phyloP scores from a whole-genome alignment of 805 yeast genomes.

The Candida patagonica region DNA sequence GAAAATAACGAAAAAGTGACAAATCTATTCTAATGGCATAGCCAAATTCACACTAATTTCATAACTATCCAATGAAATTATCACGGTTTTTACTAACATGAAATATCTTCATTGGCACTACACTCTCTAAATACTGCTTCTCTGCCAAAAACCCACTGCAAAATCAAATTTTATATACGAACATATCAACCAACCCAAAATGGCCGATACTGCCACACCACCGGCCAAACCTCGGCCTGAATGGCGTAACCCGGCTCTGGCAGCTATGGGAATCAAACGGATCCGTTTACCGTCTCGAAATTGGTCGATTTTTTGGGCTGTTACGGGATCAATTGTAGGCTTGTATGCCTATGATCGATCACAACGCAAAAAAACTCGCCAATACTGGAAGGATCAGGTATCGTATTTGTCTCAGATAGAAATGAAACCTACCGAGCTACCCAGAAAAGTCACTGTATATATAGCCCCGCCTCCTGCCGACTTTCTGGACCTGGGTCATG shows the following conservation, averaged over 20 bases:
- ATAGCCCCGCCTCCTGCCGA: constrained; percentile 98
- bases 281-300: constrained; percentile 79
- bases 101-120: too few species aligned
- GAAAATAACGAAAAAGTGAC: too few species aligned
- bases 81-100: too few species aligned
- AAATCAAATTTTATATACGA: neutral
- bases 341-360: constrained; percentile 71
- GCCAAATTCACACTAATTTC: too few species aligned
- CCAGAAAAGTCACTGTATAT: constrained; percentile 72
- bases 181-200: constrained; percentile 7
- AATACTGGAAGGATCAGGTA: constrained; percentile 55
- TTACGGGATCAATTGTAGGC: constrained; percentile 58
- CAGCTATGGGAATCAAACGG: constrained; percentile 70
- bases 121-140: too few species aligned
- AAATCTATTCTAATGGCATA: too few species aligned
- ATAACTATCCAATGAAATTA: too few species aligned
- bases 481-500: constrained; percentile 62
- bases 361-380: constrained; percentile 57
- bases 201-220: constrained; percentile 8
- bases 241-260: constrained; percentile 18
- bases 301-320: constrained; percentile 84
- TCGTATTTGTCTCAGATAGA: constrained; percentile 42
- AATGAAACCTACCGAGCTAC: constrained; percentile 38
- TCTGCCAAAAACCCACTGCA: neutral
- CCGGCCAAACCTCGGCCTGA: constrained; percentile 3